Base-by-base conservation (phyloP, 495 filamentous ascomycete genomes). In the Aspergillus egyptiacus region DNA sequence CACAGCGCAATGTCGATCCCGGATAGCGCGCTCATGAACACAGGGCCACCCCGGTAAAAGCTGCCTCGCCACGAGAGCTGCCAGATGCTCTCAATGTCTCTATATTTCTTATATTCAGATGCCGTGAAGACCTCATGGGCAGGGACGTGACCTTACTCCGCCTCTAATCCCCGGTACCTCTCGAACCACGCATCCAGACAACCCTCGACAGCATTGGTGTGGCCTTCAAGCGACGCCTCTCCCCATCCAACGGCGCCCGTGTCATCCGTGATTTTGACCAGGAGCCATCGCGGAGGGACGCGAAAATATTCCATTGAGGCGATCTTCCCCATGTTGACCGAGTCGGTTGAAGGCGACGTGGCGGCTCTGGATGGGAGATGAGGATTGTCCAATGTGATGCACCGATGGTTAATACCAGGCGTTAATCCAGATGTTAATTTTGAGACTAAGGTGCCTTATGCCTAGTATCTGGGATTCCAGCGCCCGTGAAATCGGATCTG, bases 81-180 rank as follows among this genome's bases (percentile, higher is more conserved):
- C 87, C 87, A 91, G 42, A 90, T 81, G 50, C 88, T 80, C 57
- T 91, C 86, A 49, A 91, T 91, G 34, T 91, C 82, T 65, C 85
- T 89, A 33, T n/a, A n/a, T n/a, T n/a, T n/a, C n/a, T n/a, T n/a
- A n/a, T n/a, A n/a, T n/a, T n/a, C n/a, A n/a, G n/a, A n/a, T n/a
- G n/a, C n/a, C n/a, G n/a, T n/a, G n/a, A n/a, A n/a, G n/a, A n/a
- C n/a, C n/a, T n/a, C n/a, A n/a, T n/a, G n/a, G n/a, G n/a, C n/a
- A n/a, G n/a, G n/a, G n/a, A n/a, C n/a, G n/a, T n/a, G n/a, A n/a
- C n/a, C 70, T 54, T 68, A 86, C 84, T 89, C 81, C 19, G 86
- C 85, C 57, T 90, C 85, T 56, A 80, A 73, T 17, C 83, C 84
- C 7, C 74, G 53, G 54, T 84, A 82, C 48, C 80, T 67, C 28